These are phyloP conservation scores for Kwoniella dendrophila DNA, from an alignment of 768 basidiomycete species.

Conservation along the genomic window DNA sequence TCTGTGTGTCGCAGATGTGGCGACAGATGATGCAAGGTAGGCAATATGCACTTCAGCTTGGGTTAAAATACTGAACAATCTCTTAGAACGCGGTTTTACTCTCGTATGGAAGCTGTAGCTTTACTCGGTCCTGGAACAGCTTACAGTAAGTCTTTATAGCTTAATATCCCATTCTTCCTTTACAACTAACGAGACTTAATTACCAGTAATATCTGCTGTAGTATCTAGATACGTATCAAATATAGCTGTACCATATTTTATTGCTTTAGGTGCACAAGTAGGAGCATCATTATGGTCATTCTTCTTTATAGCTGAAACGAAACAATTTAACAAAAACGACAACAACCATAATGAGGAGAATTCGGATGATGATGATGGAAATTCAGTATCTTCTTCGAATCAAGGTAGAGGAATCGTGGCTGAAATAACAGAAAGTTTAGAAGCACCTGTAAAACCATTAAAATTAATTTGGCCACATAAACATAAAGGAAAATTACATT, in stretches of 20 bases:
- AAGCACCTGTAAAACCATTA: constrained; percentile 41
- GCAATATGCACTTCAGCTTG: background rate
- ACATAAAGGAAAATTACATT: constrained; percentile 32
- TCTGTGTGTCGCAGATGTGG: constrained; percentile 44
- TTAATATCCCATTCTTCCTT: background rate
- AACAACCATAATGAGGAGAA: constrained; percentile 14
- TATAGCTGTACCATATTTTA: constrained; percentile 42
- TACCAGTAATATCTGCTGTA: constrained; percentile 41
- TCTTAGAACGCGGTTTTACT: constrained; percentile 41
- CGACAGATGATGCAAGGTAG: constrained; percentile 33
- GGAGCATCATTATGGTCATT: constrained; percentile 36
- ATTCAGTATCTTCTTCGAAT: constrained; percentile 7
- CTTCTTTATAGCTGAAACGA: constrained; percentile 43
- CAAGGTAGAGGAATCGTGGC: background rate
- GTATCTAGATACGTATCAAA: constrained; percentile 40
- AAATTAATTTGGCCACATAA: constrained; percentile 39
- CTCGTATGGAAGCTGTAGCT: constrained; percentile 45
- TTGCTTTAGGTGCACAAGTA: constrained; percentile 41
- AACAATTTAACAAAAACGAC: too few relatives aligned
- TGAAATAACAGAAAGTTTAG: constrained; percentile 27
- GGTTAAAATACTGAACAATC: constrained; percentile 1
- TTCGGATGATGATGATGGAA: constrained; percentile 23
- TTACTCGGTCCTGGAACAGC: constrained; percentile 45
- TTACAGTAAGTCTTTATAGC: constrained; percentile 22
- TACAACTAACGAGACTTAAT: background rate